Evolutionary conservation across 139 green algal genomes (phyloP).

Genomic region (Picocystis salinarum): DNA sequence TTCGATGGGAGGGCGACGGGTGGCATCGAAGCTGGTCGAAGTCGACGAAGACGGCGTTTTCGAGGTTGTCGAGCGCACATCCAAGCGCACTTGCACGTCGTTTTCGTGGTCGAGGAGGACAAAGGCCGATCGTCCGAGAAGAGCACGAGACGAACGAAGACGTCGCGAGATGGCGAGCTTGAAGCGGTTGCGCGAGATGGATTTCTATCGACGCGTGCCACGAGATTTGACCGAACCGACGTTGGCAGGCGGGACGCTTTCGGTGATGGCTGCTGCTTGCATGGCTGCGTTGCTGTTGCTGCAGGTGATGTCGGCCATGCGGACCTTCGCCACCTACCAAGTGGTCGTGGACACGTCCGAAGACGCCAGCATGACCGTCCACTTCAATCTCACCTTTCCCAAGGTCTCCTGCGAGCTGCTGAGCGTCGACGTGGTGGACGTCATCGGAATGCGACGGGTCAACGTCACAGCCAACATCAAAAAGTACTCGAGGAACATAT

Average conservation of each 20-base stretch:
- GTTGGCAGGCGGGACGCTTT: background rate
- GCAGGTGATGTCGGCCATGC: conserved; percentile 1
- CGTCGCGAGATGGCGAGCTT: too few relatives aligned
- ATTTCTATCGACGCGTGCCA: conserved; percentile 5
- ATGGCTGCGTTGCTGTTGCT: conserved; percentile 6
- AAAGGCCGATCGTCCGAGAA: too few relatives aligned
- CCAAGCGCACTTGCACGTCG: too few relatives aligned
- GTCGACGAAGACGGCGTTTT: too few relatives aligned
- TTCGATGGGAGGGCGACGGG: too few relatives aligned
- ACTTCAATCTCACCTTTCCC: conserved; percentile 10
- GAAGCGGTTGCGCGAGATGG: too few relatives aligned
- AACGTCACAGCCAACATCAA: conserved; percentile 9
- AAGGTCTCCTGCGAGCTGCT: conserved; percentile 8
- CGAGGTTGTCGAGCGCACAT: too few relatives aligned
- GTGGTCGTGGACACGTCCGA: conserved; percentile 3
- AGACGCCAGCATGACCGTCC: conserved; percentile 6
- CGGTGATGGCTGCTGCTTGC: background rate
- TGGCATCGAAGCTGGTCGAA: too few relatives aligned
- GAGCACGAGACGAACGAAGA: too few relatives aligned
- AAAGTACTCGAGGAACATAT: too few relatives aligned
- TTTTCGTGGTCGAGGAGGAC: too few relatives aligned
- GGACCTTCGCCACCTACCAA: too few relatives aligned
- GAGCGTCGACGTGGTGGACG: conserved; percentile 9
- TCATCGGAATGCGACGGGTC: conserved; percentile 4
- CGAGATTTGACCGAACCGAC: conserved; percentile 6